Evolutionary conservation across 2,329 filamentous ascomycete species (phyloP), one percentile per base, ranked within the genome.

Genomic region (Cladophialophora yegresii): DNA sequence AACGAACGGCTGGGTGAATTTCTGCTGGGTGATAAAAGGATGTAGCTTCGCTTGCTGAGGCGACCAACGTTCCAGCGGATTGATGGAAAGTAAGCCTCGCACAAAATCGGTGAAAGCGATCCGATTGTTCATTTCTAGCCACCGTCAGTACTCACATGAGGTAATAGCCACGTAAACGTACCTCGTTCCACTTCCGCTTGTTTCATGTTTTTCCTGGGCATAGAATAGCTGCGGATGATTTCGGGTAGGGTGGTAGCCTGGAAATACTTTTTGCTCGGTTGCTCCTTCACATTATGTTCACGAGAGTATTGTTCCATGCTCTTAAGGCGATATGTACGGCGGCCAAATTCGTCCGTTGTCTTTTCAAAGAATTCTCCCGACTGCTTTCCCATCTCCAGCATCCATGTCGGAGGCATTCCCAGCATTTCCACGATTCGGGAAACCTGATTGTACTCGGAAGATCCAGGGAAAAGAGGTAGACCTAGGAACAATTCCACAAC

Each of bases 141-240:
- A 30, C 49, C 12, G 67, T 73, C 63, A 75, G 72, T 68, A 62
- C 63, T 65, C 28, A 33, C 9, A 22, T 20, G 26, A 49, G 7
- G 33, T 4, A 36, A 13, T 13, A 30, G 10, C 22, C 60, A 53
- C 20, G 22, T 40, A 4, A 75, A 84, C 74, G 43, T 82, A 97
- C 95, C 95, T 90, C 95, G 83, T 73, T 99, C 95, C 69, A 99
- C 89, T 79, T 99, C 95, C 71, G 87, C 90, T 76, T 90, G 92
- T 81, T 99, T 99, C 95, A 99, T 99, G 74, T 97, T 97, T 81
- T 99, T 99, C 73, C 95, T 85, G 54, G 95, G 95, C 93, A 99
- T 97, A 5, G 95, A 90, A 75, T 99, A 99, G 62, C 91, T 92
- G 75, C 96, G 92, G 80, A 99, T 98, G 69, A 99, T 99, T 70